These are phyloP conservation scores for Microthlaspi erraticum DNA, from an alignment of 345 rosid species.

Conservation along the genomic window DNA sequence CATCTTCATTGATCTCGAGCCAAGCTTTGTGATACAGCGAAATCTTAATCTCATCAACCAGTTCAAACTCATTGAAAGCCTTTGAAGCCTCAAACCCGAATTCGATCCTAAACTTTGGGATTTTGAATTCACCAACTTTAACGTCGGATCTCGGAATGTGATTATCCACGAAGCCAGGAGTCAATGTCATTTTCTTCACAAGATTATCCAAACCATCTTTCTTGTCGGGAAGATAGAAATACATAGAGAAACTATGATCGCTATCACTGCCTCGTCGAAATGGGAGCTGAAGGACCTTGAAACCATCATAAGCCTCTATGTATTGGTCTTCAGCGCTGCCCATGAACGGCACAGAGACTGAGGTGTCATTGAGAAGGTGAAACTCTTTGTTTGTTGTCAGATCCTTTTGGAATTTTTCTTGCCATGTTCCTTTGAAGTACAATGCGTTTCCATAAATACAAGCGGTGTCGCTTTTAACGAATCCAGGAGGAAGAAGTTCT, in stretches of 20 bases:
- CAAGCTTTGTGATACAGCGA: neutral
- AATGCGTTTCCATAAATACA: constrained; percentile 2
- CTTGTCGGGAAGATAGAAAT: too few relatives aligned
- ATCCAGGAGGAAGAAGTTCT: constrained; percentile 15
- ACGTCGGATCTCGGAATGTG: neutral
- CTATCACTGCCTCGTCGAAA: too few relatives aligned
- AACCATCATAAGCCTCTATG: too few relatives aligned
- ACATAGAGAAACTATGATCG: too few relatives aligned
- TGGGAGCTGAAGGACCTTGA: too few relatives aligned
- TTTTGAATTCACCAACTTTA: neutral
- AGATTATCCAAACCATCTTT: neutral
- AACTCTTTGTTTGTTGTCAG: neutral
- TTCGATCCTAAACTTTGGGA: constrained; percentile 22
- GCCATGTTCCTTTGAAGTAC: constrained; percentile 3
- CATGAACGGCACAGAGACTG: neutral
- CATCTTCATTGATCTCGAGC: constrained; percentile 6
- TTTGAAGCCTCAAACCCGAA: neutral
- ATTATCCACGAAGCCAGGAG: constrained; percentile 20
- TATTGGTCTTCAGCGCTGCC: too few relatives aligned
- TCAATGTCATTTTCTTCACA: neutral
- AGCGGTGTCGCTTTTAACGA: neutral
- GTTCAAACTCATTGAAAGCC: neutral
- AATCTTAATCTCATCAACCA: neutral
- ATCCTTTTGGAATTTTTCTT: neutral
- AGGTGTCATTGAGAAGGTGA: neutral